Base-by-base conservation (phyloP, 192 early-diverging fungal species). In the Polychytrium aggregatum region DNA sequence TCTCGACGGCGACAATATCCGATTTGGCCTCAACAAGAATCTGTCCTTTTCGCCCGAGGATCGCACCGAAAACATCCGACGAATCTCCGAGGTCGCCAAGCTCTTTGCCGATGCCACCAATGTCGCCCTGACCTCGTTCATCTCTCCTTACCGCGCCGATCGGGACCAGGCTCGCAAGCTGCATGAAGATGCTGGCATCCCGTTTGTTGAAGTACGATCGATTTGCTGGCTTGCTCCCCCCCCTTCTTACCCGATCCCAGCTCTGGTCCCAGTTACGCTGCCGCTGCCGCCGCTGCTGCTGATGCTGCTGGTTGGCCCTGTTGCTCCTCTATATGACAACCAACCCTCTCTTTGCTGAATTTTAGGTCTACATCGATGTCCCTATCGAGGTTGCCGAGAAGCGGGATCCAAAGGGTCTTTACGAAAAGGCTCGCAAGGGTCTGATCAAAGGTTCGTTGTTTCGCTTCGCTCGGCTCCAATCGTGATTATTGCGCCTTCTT, bases 21-120 rank as follows among this genome's bases (percentile, higher is more conserved):
- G 92, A n/a, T 96, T 96, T 54, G 92, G 92, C 22, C 66, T 96
- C 36, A 96, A 96, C 78, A 92, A 90, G 69, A 85, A 92, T 62
- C 70, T 95, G 21, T 86, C 88, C 25, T 95, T 92, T 56, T 85
- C 85, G 42, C 86, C 86, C 39, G 82, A 83, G 39, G 92, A 90
- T 52, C 82, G 92, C 43, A 82, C 82, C 1, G 92, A 96, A 59
- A 96, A 96, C 78, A 96, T 96, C 64, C 83, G 92, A 29, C 78
- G 92, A 41, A 91, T 96, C 59, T 78, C 85, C 10, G 92, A 96
- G 58, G 84, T 84, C 33, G 70, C 86, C 61, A 92, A 90, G 71
- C 76, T 95, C 26, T 95, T 95, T 74, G 84, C 92, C 22, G 88
- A 92, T 59, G 72, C 88, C 22, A 79, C 88, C 1, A 56, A 77